These are phyloP conservation scores for Metarhizium brunneum DNA, from an alignment of 2,329 filamentous ascomycete species.

Conservation along the genomic window DNA sequence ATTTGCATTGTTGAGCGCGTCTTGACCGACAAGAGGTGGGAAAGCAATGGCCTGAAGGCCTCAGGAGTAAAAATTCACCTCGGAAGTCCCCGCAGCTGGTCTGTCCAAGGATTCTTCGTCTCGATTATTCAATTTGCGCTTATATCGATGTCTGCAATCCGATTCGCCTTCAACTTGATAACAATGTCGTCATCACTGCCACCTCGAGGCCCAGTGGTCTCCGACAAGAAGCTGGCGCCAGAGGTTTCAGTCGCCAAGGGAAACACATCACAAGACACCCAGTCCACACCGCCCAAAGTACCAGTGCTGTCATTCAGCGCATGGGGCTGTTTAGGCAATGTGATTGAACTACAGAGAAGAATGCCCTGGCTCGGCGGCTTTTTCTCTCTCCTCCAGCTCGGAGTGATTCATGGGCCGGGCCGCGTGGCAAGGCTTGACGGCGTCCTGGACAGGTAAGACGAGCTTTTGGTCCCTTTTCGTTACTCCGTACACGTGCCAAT, in stretches of 20 bases:
- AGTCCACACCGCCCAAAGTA: constrained; percentile 28
- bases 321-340: constrained; percentile 63
- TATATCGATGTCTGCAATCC: constrained; percentile 51
- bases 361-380: constrained; percentile 86
- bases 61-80: constrained; percentile 2
- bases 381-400: constrained; percentile 67
- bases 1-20: constrained; percentile 60
- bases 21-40: constrained; percentile 19
- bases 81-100: constrained; percentile 23
- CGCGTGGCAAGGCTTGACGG: constrained; percentile 66
- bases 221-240: constrained; percentile 11
- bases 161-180: constrained; percentile 55
- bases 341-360: constrained; percentile 65
- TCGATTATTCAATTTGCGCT: constrained; percentile 45
- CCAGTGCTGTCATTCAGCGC: constrained; percentile 69
- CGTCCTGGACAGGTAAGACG: constrained; percentile 78
- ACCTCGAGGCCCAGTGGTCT: constrained; percentile 29
- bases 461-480: constrained; percentile 6
- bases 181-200: constrained; percentile 60
- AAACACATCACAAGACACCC: background rate
- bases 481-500: background rate
- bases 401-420: constrained; percentile 64
- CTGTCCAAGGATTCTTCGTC: constrained; percentile 43
- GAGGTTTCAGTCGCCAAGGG: constrained; percentile 2
- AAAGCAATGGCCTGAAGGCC: constrained; percentile 1